Percentiles rank a stretch among this genome's conserved stretches.
Conservation (phyloP, 2,329 filamentous ascomycete genomes). For the Tricladium varicosporioides region DNA sequence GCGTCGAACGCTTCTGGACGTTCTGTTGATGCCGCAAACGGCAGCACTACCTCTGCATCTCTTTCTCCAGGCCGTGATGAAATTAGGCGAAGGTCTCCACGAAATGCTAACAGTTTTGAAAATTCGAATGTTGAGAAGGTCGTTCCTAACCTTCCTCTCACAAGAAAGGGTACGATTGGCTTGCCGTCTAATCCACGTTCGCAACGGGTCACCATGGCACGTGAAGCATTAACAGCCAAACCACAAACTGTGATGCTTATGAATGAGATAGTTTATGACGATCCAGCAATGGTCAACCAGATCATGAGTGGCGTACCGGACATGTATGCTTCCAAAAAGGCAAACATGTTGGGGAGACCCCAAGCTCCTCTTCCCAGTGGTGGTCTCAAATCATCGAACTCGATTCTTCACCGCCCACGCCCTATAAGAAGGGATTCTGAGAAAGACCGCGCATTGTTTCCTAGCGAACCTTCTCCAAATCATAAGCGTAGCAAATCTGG, state of each 20-base stretch:
- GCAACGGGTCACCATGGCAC: slow-evolving; percentile 14
- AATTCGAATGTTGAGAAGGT: slow-evolving; percentile 16
- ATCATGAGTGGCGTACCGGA: slow-evolving; percentile 47
- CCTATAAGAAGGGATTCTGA: slow-evolving; percentile 28
- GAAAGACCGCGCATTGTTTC: slow-evolving; percentile 46
- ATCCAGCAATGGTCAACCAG: slow-evolving; percentile 47
- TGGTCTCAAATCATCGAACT: slow-evolving; percentile 21
- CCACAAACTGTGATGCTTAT: slow-evolving; percentile 54
- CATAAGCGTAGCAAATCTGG: slow-evolving; percentile 48
- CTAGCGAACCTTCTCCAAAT: slow-evolving; percentile 42
- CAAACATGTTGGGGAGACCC: slow-evolving; percentile 21
- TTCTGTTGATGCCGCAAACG: slow-evolving; percentile 19
- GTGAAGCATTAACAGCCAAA: slow-evolving; percentile 23
- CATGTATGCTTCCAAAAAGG: slow-evolving; percentile 24
- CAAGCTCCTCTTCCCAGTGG: slow-evolving; percentile 4
- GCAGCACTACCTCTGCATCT: slow-evolving; percentile 32
- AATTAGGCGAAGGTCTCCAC: slow-evolving; percentile 32
- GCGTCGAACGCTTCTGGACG: slow-evolving; percentile 14
- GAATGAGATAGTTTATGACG: slow-evolving; percentile 54
- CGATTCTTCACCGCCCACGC: slow-evolving; percentile 35
- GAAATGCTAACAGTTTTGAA: slow-evolving; percentile 23
- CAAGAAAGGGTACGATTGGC: slow-evolving; percentile 26
- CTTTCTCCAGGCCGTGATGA: slow-evolving; percentile 33
- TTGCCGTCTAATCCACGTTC: slow-evolving; percentile 29
- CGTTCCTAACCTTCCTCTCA: slow-evolving; percentile 12